These are phyloP conservation scores for Polychytrium aggregatum DNA, from an alignment of 192 early-diverging fungal species.

Conservation along the genomic window DNA sequence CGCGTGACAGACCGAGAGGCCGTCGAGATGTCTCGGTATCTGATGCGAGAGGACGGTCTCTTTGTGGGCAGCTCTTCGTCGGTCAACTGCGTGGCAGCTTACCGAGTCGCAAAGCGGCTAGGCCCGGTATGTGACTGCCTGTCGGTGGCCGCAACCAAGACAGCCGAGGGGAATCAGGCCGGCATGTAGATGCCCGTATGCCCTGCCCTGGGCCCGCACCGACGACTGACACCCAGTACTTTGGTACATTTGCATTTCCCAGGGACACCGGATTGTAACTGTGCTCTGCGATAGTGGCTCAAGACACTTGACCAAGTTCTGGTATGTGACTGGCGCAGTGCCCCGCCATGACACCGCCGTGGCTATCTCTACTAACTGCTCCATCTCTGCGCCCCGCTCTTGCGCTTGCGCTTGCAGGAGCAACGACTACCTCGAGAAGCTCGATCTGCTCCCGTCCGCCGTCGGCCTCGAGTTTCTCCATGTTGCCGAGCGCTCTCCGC, in stretches of 20 bases:
- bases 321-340: conserved; percentile 23
- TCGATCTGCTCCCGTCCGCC: conserved; percentile 8
- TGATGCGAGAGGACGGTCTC: conserved; percentile 71
- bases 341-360: too few species aligned
- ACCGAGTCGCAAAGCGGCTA: conserved; percentile 59
- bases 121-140: conserved; percentile 43
- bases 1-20: conserved; percentile 80
- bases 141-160: too few species aligned
- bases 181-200: neutral
- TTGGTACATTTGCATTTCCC: neutral
- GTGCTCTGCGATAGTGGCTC: conserved; percentile 83
- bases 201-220: neutral
- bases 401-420: neutral
- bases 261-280: conserved; percentile 83
- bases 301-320: conserved; percentile 92
- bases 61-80: conserved; percentile 86
- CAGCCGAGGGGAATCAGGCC: neutral
- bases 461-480: conserved; percentile 16
- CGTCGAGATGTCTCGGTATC: conserved; percentile 74
- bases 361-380: neutral
- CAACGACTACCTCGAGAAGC: conserved; percentile 8
- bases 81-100: conserved; percentile 85
- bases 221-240: neutral
- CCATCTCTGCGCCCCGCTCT: neutral
- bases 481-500: too few species aligned